These are phyloP conservation scores for Dendrobium chrysotoxum DNA, from an alignment of 106 monocot species.

Conservation along the genomic window DNA sequence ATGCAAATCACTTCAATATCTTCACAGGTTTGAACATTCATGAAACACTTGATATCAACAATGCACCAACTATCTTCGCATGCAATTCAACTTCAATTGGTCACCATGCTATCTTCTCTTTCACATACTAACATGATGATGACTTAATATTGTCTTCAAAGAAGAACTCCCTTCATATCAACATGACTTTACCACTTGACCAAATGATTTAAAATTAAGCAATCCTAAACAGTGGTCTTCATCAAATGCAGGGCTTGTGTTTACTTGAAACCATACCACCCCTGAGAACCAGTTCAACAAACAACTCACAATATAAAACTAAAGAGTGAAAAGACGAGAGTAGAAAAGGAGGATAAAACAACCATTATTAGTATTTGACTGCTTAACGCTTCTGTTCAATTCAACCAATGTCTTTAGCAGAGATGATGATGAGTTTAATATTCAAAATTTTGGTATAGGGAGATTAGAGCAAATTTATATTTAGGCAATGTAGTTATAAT, in stretches of 20 bases:
- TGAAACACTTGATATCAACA: slow-evolving; percentile 44
- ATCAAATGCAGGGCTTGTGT: slow-evolving; percentile 63
- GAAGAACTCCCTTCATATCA: slow-evolving; percentile 44
- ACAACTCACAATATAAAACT: slow-evolving; percentile 32
- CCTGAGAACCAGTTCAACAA: slow-evolving; percentile 67
- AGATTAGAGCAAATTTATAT: background rate
- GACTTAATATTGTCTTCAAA: slow-evolving; percentile 39
- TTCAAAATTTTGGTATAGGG: background rate
- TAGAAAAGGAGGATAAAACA: slow-evolving; percentile 12
- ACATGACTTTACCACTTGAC: slow-evolving; percentile 44
- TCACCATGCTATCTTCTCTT: slow-evolving; percentile 46
- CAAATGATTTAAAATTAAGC: slow-evolving; percentile 42
- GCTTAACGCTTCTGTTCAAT: background rate
- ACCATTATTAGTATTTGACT: background rate
- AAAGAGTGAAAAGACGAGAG: slow-evolving; percentile 9
- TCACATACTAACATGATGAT: slow-evolving; percentile 31
- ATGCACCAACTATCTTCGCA: slow-evolving; percentile 43
- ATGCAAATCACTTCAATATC: slow-evolving; percentile 41
- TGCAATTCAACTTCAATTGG: slow-evolving; percentile 35
- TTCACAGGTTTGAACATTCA: slow-evolving; percentile 29
- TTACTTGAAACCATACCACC: slow-evolving; percentile 68
- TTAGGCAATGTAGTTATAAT: background rate
- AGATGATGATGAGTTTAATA: background rate
- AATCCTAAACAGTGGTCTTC: slow-evolving; percentile 44
- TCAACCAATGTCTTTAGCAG: background rate